These are phyloP conservation scores for Hypsizygus marmoreus DNA, from an alignment of 768 basidiomycete genomes.

Conservation along the genomic window DNA sequence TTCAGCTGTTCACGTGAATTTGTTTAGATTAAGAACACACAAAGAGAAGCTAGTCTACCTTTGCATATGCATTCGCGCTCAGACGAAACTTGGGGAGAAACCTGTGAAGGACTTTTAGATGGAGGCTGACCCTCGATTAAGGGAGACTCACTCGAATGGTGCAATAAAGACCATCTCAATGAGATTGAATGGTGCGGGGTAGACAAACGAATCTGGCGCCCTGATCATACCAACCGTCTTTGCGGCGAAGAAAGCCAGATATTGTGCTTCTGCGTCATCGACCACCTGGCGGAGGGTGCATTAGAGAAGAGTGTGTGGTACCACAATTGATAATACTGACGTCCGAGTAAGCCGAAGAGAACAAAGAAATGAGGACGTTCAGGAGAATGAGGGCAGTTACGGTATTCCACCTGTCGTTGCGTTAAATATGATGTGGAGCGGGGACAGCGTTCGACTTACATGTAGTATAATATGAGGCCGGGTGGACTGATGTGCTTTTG, in stretches of 20 bases:
- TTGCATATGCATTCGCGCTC: conserved; percentile 56
- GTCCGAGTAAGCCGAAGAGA: conserved; percentile 89
- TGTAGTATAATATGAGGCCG: conserved; percentile 75
- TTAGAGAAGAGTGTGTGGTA: too few relatives aligned
- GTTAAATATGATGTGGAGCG: conserved; percentile 3
- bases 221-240: conserved; percentile 87
- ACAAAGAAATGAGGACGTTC: conserved; percentile 94
- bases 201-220: conserved; percentile 83
- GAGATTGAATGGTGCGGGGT: conserved; percentile 92
- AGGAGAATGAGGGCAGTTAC: conserved; percentile 81
- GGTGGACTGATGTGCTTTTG: conserved; percentile 38
- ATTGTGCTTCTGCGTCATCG: conserved; percentile 86
- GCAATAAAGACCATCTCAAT: conserved; percentile 79
- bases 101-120: conserved; percentile 27
- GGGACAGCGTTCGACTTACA: conserved; percentile 47
- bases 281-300: conserved; percentile 60
- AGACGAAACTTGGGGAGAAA: conserved; percentile 46
- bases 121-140: conserved; percentile 63
- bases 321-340: conserved; percentile 40
- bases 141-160: conserved; percentile 75
- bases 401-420: conserved; percentile 69
- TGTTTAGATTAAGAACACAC: conserved; percentile 5
- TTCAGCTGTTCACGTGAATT: conserved; percentile 54
- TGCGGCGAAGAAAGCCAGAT: conserved; percentile 85
- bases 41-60: conserved; percentile 30